A percentile compares a stretch with the other conserved stretches of the same genome.
phyloP scores from a whole-genome alignment of 176 grass and related monocot species.

The Bromus sterilis region DNA sequence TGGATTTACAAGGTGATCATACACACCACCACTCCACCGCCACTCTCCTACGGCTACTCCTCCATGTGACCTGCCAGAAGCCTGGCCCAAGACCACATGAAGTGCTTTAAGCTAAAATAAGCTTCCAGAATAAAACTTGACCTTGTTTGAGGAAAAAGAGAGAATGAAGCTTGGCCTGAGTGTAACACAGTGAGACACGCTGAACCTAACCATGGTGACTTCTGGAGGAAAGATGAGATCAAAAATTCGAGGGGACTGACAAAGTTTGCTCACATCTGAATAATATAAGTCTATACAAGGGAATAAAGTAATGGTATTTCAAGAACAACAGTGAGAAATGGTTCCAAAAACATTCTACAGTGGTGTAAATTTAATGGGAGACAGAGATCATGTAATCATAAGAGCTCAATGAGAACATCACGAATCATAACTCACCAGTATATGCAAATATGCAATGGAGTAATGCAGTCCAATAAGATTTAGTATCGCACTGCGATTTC shows the following conservation, averaged over 20 bases:
- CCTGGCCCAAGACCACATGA: no score
- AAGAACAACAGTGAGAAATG: neutral
- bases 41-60: no score
- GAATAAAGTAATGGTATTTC: neutral
- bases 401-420: neutral
- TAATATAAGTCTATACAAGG: neutral
- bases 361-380: neutral
- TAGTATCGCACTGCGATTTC: constrained; percentile 39
- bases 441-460: constrained; percentile 37
- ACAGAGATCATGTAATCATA: neutral
- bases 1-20: no score
- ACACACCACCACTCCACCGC: no score
- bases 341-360: neutral
- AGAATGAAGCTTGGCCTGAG: neutral
- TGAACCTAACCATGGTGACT: neutral
- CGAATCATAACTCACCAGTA: constrained; percentile 43
- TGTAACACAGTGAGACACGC: neutral
- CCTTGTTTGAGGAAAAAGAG: neutral
- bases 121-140: neutral
- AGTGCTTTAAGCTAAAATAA: neutral
- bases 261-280: neutral
- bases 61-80: no score
- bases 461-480: constrained; percentile 69
- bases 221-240: neutral
- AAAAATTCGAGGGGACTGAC: neutral